Evolutionary conservation across 2,329 filamentous ascomycete genomes (phyloP).

Genomic region (Stemphylium lycopersici): DNA sequence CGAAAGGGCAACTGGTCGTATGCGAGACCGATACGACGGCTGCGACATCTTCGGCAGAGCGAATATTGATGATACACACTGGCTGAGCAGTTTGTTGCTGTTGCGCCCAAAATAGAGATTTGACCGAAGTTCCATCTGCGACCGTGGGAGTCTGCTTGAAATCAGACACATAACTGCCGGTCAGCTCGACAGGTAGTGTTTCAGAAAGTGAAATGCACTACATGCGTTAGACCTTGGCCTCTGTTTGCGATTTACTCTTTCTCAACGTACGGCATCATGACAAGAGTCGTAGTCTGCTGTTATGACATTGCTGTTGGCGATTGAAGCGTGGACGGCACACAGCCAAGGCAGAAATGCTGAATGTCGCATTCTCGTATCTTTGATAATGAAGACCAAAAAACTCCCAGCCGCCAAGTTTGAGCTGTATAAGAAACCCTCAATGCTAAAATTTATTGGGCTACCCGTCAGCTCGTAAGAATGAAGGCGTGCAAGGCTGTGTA

Average conservation of each 20-base stretch:
- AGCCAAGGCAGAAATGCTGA: neutral
- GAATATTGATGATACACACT: neutral
- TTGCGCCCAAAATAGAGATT: constrained; percentile 1
- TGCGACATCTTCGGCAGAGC: neutral
- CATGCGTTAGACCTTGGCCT: neutral
- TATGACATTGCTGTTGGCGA: neutral
- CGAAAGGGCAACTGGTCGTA: constrained; percentile 21
- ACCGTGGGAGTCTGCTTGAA: neutral
- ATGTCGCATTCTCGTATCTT: neutral
- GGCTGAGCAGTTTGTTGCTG: neutral
- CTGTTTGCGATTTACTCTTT: neutral
- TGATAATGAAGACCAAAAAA: neutral
- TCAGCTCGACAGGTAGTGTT: neutral
- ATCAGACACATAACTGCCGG: neutral
- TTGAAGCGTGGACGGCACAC: neutral
- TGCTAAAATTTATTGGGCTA: neutral
- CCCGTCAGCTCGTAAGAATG: neutral
- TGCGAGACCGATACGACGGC: neutral
- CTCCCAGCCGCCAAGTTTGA: neutral
- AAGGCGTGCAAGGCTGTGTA: neutral
- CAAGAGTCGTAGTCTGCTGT: constrained; percentile 2
- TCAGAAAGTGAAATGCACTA: neutral
- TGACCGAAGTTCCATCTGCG: neutral
- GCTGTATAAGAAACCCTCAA: neutral
- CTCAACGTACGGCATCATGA: neutral